Evolutionary conservation across 2,329 filamentous ascomycete species (phyloP).

Genomic region (Aureobasidium melanogenum): DNA sequence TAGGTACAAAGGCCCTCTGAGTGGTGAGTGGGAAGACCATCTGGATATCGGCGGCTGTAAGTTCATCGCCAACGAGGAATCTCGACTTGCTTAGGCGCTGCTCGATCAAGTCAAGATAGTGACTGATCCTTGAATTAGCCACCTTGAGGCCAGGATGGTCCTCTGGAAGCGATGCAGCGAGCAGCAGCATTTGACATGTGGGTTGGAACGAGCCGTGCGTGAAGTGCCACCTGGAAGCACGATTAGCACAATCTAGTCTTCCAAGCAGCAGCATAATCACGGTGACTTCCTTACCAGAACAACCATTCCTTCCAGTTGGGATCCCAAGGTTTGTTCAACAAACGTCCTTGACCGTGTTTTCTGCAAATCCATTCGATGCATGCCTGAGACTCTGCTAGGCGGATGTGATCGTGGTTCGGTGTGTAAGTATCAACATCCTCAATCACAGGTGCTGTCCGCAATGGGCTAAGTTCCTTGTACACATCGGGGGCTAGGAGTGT

Average conservation of each 20-base stretch:
- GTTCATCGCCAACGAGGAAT: constrained; percentile 43
- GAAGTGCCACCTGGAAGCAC: constrained; percentile 1
- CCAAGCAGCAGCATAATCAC: not conserved
- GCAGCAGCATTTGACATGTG: constrained; percentile 20
- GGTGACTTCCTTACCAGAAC: not conserved
- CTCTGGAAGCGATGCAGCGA: constrained; percentile 8
- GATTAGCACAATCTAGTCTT: not conserved
- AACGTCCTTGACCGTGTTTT: constrained; percentile 34
- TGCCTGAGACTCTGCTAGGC: constrained; percentile 42
- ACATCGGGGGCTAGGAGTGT: constrained; percentile 27
- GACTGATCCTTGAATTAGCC: constrained; percentile 19
- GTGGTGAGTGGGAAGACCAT: constrained; percentile 44
- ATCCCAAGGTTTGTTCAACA: constrained; percentile 28
- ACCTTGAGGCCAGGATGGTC: constrained; percentile 18
- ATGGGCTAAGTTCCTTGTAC: constrained; percentile 36
- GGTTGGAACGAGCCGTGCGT: constrained; percentile 38
- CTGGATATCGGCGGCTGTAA: constrained; percentile 50
- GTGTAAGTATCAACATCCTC: constrained; percentile 28
- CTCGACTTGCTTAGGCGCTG: constrained; percentile 30
- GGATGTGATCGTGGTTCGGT: constrained; percentile 24
- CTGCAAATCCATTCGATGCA: constrained; percentile 45
- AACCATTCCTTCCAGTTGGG: constrained; percentile 3
- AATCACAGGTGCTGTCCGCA: constrained; percentile 44
- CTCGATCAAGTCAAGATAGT: constrained; percentile 30
- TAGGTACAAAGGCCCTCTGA: constrained; percentile 36